A percentile compares a stretch with the other conserved stretches of the same genome.
These are phyloP conservation scores for Penicillium sp. DNA, from an alignment of 2,329 filamentous ascomycete genomes.

Conservation along the genomic window DNA sequence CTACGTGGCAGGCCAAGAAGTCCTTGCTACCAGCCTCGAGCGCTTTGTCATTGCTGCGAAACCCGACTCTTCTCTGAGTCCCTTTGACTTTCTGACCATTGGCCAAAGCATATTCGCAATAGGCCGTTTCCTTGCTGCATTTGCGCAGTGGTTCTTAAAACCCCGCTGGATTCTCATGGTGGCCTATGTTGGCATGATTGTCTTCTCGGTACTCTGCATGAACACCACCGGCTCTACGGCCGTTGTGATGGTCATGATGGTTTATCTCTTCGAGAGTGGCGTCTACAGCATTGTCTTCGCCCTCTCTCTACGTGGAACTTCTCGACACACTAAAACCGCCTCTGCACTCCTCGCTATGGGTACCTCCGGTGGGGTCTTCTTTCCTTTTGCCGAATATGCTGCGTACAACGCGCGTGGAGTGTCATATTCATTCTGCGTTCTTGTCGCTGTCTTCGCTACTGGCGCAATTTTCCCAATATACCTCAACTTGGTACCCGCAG, in stretches of 20 bases:
- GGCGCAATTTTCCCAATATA: constrained; percentile 57
- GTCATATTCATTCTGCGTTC: constrained; percentile 54
- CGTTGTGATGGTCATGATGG: constrained; percentile 50
- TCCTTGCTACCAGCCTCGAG: constrained; percentile 50
- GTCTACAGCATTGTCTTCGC: constrained; percentile 61
- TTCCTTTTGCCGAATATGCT: constrained; percentile 56
- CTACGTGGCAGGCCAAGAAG: constrained; percentile 63
- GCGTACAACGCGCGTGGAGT: constrained; percentile 41
- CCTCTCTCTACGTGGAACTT: constrained; percentile 58
- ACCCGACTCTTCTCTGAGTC: constrained; percentile 30
- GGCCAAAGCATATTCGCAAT: constrained; percentile 59
- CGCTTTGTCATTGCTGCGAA: constrained; percentile 44
- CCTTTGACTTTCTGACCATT: constrained; percentile 52
- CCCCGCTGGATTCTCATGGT: constrained; percentile 59
- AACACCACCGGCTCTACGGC: constrained; percentile 46
- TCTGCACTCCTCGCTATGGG: constrained; percentile 55
- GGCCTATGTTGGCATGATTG: constrained; percentile 54
- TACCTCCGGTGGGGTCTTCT: constrained; percentile 55
- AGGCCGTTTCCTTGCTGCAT: constrained; percentile 58
- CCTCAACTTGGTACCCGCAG: constrained; percentile 50
- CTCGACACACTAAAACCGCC: constrained; percentile 58
- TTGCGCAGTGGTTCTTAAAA: constrained; percentile 55
- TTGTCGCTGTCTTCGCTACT: constrained; percentile 52
- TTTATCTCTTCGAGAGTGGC: constrained; percentile 62
- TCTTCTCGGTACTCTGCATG: constrained; percentile 55